A percentile compares a stretch with the other conserved stretches of the same genome.
These are phyloP conservation scores for Vitis cinerea DNA, from an alignment of 164 flowering plant species.

Conservation along the genomic window DNA sequence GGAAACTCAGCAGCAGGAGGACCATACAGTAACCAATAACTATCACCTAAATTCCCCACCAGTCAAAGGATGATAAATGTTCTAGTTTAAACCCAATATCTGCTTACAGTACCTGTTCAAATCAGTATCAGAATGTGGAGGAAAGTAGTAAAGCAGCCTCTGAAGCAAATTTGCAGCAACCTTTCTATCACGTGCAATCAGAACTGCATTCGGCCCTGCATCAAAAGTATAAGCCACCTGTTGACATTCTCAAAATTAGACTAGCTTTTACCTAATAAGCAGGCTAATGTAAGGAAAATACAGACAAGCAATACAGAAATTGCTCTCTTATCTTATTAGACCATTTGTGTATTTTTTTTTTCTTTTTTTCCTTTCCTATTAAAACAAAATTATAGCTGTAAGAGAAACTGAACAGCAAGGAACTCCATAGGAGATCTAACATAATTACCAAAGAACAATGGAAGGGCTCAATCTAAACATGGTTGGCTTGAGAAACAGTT, in stretches of 20 bases:
- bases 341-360: no score
- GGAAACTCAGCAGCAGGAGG: background rate
- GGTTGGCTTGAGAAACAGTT: no score
- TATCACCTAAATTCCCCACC: background rate
- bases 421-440: no score
- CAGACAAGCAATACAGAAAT: no score
- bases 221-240: conserved; percentile 99
- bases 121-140: conserved; percentile 54
- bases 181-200: conserved; percentile 59
- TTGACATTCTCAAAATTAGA: conserved; percentile 13
- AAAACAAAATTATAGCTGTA: no score
- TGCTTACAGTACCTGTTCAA: conserved; percentile 37
- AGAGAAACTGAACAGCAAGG: no score
- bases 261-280: background rate
- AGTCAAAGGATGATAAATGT: background rate
- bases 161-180: conserved; percentile 57
- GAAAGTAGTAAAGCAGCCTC: conserved; percentile 63
- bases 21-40: no score
- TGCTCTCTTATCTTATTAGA: no score
- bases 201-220: conserved; percentile 97
- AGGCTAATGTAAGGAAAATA: no score
- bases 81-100: background rate
- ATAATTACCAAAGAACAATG: no score
- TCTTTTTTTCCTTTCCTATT: no score
- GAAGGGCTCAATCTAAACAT: no score